Base-by-base conservation (phyloP, 495 filamentous ascomycete genomes). In the Tetracladium setigerum region DNA sequence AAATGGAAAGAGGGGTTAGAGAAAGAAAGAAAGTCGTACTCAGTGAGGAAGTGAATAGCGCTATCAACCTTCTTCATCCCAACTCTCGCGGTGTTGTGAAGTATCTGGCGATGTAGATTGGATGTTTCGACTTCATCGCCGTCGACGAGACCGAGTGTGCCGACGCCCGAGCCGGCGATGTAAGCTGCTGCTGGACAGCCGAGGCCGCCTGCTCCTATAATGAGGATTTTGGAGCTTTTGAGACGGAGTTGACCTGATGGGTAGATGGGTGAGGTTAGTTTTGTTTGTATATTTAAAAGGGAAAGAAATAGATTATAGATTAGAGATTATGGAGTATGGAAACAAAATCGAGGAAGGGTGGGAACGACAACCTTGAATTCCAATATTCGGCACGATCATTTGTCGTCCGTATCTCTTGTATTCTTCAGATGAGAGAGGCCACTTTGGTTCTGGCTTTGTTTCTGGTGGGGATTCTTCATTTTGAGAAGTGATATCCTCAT, bases 181-280 rank as follows among this genome's bases (percentile, higher is more conserved):
- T 98, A 98, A 24, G 83, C 76, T 22, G 90, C 87, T 18, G 92
- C 88, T 5, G 92, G 92, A 57, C 87, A 98, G 34, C 92, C 92
- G 15, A 98, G 64, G 2, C 92, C 92, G 7, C 92, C 92, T 16
- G 84, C 77, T n/a, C 92, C 92, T n/a, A 98, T 77, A 41, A 98
- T 76, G 31, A 97, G 71, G 1, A 95, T 79, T 11, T 71, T 76
- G 4, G 84, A 68, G 12, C 71, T 67, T 57, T 83, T 84, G 13
- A 97, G 76, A 36, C 73, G 75, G 1, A 95, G 73, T 69, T 98
- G 92, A 9, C 86, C 87, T 89, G 38, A n/a, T n/a, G n/a, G n/a
- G 8, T 17, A 16, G 22, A 53, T 46, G 33, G 38, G 33, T 22
- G 12, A 18, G 36, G 41, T 39, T 15, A 54, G 6, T 10, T 18